Conservation (phyloP, 805 yeast species). For the Yarrowia alimentaria region DNA sequence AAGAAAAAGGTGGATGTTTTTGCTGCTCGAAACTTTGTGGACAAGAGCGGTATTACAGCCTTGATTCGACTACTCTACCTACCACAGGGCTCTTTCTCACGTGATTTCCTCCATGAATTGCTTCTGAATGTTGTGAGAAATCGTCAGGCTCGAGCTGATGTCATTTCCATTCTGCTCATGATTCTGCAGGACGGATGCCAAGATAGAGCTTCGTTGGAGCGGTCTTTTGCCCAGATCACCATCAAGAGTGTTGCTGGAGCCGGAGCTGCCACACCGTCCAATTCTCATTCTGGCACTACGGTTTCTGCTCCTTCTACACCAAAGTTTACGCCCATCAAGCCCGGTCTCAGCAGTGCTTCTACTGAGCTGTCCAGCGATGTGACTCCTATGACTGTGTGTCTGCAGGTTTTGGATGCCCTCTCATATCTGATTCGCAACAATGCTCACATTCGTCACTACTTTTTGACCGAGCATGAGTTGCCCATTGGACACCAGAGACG, state of each 20-base stretch:
- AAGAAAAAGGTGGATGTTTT: conserved; percentile 32
- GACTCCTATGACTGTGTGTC: conserved; percentile 68
- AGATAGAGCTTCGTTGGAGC: conserved; percentile 60
- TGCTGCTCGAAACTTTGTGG: conserved; percentile 61
- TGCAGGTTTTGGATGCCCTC: conserved; percentile 72
- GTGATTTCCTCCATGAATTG: conserved; percentile 60
- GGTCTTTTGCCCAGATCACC: conserved; percentile 57
- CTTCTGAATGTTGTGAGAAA: conserved; percentile 67
- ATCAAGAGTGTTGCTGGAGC: too few relatives aligned
- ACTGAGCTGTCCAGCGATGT: conserved; percentile 17
- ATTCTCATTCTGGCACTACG: too few relatives aligned
- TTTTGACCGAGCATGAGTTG: conserved; percentile 73
- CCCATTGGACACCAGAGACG: conserved; percentile 40
- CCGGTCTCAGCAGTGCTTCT: conserved; percentile 26
- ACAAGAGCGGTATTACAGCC: conserved; percentile 71
- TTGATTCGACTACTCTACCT: conserved; percentile 67
- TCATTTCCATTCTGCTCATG: conserved; percentile 63
- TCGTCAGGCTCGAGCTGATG: conserved; percentile 74
- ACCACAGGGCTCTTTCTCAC: conserved; percentile 60
- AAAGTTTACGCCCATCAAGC: conserved; percentile 29
- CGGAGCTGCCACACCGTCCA: too few relatives aligned
- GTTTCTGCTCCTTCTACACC: too few relatives aligned
- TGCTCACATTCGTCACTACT: conserved; percentile 65
- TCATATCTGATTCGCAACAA: conserved; percentile 68
- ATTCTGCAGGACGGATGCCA: conserved; percentile 73